These are phyloP conservation scores for Pogostemon cablin DNA, from an alignment of 257 asterid genomes.

Conservation along the genomic window DNA sequence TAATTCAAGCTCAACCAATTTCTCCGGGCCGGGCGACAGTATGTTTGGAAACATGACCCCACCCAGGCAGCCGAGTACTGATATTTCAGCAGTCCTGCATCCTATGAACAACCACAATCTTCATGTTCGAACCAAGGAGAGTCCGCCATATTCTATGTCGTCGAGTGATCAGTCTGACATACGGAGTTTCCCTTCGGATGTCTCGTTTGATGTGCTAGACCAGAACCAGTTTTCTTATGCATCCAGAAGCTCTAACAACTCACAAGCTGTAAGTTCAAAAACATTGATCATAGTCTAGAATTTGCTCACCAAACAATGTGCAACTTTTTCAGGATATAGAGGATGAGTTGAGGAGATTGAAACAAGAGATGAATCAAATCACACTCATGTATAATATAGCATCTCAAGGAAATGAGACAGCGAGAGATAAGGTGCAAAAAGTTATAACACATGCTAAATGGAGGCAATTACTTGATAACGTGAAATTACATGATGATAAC, in stretches of 20 bases:
- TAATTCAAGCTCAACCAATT: constrained; percentile 36
- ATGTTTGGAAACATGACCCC: constrained; percentile 30
- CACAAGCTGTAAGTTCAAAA: constrained; percentile 46
- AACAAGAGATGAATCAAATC: constrained; percentile 63
- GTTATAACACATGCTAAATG: background rate
- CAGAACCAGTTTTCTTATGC: constrained; percentile 31
- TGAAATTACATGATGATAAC: constrained; percentile 9
- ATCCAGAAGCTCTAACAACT: constrained; percentile 41
- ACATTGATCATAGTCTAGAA: background rate
- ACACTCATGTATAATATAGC: constrained; percentile 60
- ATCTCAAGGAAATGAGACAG: constrained; percentile 49
- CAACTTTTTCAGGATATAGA: constrained; percentile 56
- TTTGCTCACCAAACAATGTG: constrained; percentile 16
- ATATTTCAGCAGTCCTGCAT: constrained; percentile 36
- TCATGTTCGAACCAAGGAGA: constrained; percentile 34
- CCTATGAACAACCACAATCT: constrained; percentile 35
- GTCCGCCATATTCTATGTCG: constrained; percentile 21
- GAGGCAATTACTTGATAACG: background rate
- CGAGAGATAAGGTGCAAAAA: constrained; percentile 46
- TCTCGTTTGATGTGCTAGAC: constrained; percentile 43
- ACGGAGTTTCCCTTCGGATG: constrained; percentile 45
- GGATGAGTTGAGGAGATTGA: constrained; percentile 70
- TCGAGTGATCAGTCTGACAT: constrained; percentile 40
- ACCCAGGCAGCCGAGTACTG: constrained; percentile 32
- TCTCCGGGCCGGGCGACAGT: constrained; percentile 33